A percentile compares a stretch with the other conserved stretches of the same genome.
Conservation (phyloP, 2,329 filamentous ascomycete species). For the Calonectria ilicicola region DNA sequence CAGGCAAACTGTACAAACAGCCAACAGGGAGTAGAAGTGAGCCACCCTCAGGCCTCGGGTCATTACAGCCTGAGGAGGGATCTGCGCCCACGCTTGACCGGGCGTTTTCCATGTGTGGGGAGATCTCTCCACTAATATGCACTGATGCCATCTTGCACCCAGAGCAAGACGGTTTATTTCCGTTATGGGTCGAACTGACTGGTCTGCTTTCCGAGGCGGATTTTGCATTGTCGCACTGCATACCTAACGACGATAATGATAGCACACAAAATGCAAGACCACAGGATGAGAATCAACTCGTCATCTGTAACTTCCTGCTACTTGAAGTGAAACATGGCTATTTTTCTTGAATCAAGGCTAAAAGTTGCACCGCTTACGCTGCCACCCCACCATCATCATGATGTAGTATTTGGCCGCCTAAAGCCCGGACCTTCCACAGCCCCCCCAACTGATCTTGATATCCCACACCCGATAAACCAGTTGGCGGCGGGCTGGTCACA, state of each 20-base stretch:
- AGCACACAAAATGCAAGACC: neutral
- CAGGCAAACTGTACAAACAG: constrained; percentile 2
- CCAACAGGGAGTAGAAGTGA: neutral
- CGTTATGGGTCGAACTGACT: neutral
- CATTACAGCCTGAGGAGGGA: neutral
- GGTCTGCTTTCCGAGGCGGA: neutral
- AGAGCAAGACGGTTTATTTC: neutral
- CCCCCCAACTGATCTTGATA: neutral
- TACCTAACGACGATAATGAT: neutral
- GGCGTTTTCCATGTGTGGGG: neutral
- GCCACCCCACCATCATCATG: neutral
- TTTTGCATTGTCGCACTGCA: neutral
- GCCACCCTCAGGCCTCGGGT: neutral
- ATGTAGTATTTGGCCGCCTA: too few relatives aligned
- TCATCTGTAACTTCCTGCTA: neutral
- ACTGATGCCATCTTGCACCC: neutral
- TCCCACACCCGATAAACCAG: neutral
- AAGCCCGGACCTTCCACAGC: neutral
- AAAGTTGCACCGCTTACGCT: neutral
- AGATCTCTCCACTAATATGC: constrained; percentile 6
- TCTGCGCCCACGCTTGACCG: constrained; percentile 1
- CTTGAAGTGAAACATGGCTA: neutral
- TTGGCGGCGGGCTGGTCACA: neutral
- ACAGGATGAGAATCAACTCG: neutral
- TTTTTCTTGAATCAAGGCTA: neutral